Percentiles rank a stretch among this genome's conserved stretches.
Evolutionary conservation across 1,284 basidiomycete species (phyloP).

Genomic region (Abortiporus biennis): DNA sequence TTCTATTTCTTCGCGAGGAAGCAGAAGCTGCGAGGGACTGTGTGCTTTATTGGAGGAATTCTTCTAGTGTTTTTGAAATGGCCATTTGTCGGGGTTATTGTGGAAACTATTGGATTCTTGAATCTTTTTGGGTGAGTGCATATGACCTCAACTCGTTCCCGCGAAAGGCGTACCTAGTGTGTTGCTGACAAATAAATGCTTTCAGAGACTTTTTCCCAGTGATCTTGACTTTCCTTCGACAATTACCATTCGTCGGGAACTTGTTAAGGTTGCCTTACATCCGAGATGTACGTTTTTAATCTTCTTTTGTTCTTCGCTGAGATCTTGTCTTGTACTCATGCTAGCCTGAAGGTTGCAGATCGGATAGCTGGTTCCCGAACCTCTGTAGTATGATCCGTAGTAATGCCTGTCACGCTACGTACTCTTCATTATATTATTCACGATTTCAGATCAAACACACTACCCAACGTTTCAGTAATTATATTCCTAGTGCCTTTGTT

Average conservation of each 20-base stretch:
- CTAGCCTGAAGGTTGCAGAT: constrained; percentile 51
- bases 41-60: constrained; percentile 89
- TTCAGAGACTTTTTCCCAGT: constrained; percentile 98
- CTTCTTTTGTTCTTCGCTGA: background rate
- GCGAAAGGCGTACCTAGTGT: no score
- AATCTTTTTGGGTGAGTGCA: constrained; percentile 86
- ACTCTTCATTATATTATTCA: no score
- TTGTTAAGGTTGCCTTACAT: constrained; percentile 85
- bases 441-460: no score
- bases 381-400: constrained; percentile 60
- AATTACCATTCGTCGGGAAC: constrained; percentile 90
- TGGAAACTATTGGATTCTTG: constrained; percentile 95
- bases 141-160: background rate
- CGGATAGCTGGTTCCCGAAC: constrained; percentile 71
- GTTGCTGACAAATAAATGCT: background rate
- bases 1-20: constrained; percentile 97
- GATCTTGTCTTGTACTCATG: background rate
- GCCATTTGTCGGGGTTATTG: constrained; percentile 88
- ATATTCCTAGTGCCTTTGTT: no score
- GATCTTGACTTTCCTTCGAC: constrained; percentile 91
- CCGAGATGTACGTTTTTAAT: constrained; percentile 46
- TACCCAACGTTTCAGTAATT: no score
- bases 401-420: no score
- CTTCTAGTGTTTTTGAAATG: constrained; percentile 86
- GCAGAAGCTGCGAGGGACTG: constrained; percentile 93